A percentile compares a stretch with the other conserved stretches of the same genome.
These are phyloP conservation scores for Mediolabrus comicus DNA, from an alignment of 108 stramenopile species.

Conservation along the genomic window DNA sequence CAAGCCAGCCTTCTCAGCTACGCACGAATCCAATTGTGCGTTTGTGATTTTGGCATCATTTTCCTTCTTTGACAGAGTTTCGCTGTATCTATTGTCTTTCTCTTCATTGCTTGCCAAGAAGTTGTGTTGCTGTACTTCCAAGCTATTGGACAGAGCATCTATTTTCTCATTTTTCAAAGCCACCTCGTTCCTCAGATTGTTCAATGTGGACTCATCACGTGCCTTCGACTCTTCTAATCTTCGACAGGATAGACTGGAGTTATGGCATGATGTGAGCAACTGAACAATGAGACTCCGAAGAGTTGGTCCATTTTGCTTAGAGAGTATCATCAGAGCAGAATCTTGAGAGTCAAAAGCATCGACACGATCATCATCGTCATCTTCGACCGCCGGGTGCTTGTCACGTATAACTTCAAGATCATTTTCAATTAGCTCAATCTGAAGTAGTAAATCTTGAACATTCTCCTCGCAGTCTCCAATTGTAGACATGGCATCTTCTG, in stretches of 20 bases:
- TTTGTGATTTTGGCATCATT: not conserved
- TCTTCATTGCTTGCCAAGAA: not conserved
- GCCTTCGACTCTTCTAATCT: not conserved
- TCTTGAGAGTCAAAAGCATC: constrained; percentile 28
- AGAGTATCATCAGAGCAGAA: constrained; percentile 47
- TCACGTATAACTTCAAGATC: constrained; percentile 61
- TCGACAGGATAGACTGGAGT: constrained; percentile 42
- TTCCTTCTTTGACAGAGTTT: not conserved
- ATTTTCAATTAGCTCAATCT: constrained; percentile 70
- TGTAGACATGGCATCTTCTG: constrained; percentile 7
- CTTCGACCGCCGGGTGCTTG: constrained; percentile 43
- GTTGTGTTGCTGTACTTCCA: not conserved
- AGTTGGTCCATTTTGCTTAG: constrained; percentile 43
- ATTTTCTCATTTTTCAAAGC: constrained; percentile 17
- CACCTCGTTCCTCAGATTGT: constrained; percentile 6
- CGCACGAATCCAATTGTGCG: constrained; percentile 3
- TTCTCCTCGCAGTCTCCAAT: constrained; percentile 48
- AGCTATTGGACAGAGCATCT: constrained; percentile 4
- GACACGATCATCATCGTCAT: constrained; percentile 9
- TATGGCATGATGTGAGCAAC: constrained; percentile 49
- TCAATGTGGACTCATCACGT: not conserved
- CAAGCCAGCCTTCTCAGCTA: constrained; percentile 2
- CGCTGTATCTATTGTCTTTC: not conserved
- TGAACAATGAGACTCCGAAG: constrained; percentile 60
- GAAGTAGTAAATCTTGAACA: constrained; percentile 72